These are phyloP conservation scores for Camellia sinensis DNA, from an alignment of 148 eudicot genomes.

Conservation along the genomic window DNA sequence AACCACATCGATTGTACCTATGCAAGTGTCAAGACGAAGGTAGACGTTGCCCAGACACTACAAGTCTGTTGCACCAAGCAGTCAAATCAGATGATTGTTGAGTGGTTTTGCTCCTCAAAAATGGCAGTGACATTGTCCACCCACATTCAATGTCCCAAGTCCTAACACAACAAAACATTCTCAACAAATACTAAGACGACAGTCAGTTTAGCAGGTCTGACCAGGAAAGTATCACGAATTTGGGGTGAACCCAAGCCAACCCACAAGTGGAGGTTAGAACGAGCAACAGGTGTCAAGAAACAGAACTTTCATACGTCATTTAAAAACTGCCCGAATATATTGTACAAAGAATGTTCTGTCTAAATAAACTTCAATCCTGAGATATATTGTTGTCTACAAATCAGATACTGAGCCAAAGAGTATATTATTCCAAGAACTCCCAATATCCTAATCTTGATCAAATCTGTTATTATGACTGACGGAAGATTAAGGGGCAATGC, in stretches of 20 bases:
- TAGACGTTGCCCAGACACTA: no score
- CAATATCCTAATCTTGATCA: slow-evolving; percentile 78
- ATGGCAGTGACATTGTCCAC: no score
- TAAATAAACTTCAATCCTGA: slow-evolving; percentile 92
- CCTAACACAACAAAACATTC: no score
- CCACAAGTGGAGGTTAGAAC: neutral
- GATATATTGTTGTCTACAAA: slow-evolving; percentile 82
- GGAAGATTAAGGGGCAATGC: slow-evolving; percentile 84
- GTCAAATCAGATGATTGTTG: no score
- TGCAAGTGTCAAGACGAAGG: no score
- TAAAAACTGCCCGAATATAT: slow-evolving; percentile 22
- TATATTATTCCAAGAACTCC: slow-evolving; percentile 83
- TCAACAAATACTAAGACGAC: no score
- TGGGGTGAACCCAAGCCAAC: neutral
- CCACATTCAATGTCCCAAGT: no score
- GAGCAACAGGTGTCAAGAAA: neutral
- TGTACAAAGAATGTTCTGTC: slow-evolving; percentile 30
- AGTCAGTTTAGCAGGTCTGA: no score
- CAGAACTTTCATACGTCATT: slow-evolving; percentile 21
- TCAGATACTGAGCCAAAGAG: slow-evolving; percentile 78
- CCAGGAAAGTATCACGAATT: no score
- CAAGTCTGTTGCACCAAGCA: no score
- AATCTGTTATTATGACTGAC: slow-evolving; percentile 72
- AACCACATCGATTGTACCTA: no score
- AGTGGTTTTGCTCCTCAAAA: no score